These are phyloP conservation scores for Stellera chamaejasme DNA, from an alignment of 345 rosid species.

Conservation along the genomic window DNA sequence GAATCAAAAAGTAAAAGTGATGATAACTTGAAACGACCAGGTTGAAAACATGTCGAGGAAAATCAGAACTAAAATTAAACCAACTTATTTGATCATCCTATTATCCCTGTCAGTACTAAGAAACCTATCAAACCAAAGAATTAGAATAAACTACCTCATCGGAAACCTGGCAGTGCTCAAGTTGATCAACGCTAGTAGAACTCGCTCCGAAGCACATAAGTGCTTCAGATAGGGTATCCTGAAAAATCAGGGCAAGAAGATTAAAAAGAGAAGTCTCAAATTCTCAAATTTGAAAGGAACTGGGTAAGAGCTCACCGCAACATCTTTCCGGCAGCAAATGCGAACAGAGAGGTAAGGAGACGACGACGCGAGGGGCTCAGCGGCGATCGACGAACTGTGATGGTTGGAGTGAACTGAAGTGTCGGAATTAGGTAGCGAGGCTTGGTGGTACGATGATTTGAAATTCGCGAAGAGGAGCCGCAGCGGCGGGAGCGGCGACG, in stretches of 20 bases:
- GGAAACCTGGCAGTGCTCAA: conserved; percentile 28
- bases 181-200: conserved; percentile 51
- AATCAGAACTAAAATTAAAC: too few species aligned
- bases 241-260: conserved; percentile 10
- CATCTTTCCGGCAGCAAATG: conserved; percentile 44
- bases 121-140: too few species aligned
- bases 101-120: too few species aligned
- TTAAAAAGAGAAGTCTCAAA: background rate
- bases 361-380: conserved; percentile 10
- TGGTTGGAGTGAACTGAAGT: conserved; percentile 12
- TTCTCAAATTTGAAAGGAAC: conserved; percentile 1
- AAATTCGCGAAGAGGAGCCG: conserved; percentile 11
- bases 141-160: conserved; percentile 34
- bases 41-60: too few species aligned
- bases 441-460: background rate
- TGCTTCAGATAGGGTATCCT: conserved; percentile 81
- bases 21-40: too few species aligned
- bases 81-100: too few species aligned
- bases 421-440: conserved; percentile 10
- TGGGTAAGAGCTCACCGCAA: conserved; percentile 33
- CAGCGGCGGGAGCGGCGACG: conserved; percentile 12
- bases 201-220: conserved; percentile 78
- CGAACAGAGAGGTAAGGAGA: conserved; percentile 63
- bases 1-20: too few species aligned
- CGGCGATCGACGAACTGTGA: conserved; percentile 10